A percentile compares a stretch with the other conserved stretches of the same genome.
Conservation (phyloP, 108 stramenopile species). For the Conticribra guillardii region DNA sequence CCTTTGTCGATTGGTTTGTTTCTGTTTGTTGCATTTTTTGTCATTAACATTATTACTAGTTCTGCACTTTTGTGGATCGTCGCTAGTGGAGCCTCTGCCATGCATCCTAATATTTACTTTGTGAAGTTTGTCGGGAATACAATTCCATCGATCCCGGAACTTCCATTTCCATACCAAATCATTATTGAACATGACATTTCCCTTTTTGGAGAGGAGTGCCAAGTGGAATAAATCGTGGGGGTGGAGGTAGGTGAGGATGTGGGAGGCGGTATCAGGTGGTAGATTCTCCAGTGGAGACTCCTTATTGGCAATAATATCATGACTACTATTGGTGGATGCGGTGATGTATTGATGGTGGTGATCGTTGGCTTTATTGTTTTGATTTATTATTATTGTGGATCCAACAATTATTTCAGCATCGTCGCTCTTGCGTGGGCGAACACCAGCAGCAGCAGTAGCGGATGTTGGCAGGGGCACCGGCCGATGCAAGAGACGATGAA, state of each 20-base stretch:
- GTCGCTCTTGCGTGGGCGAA: too few relatives aligned
- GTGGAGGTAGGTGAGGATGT: slow-evolving; percentile 12
- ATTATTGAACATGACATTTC: slow-evolving; percentile 13
- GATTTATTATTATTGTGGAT: background rate
- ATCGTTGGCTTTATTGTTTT: background rate
- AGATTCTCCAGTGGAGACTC: background rate
- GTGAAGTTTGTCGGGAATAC: slow-evolving; percentile 9
- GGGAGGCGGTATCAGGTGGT: slow-evolving; percentile 16
- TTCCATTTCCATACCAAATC: slow-evolving; percentile 56
- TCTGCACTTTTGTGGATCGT: too few relatives aligned
- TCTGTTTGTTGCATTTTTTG: background rate
- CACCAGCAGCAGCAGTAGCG: too few relatives aligned
- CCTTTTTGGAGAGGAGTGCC: slow-evolving; percentile 2
- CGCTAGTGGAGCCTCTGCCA: background rate
- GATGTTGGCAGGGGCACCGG: background rate
- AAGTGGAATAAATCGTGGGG: slow-evolving; percentile 20
- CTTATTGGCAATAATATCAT: background rate
- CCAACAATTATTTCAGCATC: background rate
- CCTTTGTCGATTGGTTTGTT: background rate
- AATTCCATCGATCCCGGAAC: slow-evolving; percentile 61
- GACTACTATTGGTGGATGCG: background rate
- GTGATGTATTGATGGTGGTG: background rate
- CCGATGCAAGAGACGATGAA: background rate
- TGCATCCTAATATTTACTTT: background rate
- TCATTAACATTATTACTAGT: too few relatives aligned